Base-by-base conservation (phyloP, 331 rosid species). In the Erythrophleum ivorense region DNA sequence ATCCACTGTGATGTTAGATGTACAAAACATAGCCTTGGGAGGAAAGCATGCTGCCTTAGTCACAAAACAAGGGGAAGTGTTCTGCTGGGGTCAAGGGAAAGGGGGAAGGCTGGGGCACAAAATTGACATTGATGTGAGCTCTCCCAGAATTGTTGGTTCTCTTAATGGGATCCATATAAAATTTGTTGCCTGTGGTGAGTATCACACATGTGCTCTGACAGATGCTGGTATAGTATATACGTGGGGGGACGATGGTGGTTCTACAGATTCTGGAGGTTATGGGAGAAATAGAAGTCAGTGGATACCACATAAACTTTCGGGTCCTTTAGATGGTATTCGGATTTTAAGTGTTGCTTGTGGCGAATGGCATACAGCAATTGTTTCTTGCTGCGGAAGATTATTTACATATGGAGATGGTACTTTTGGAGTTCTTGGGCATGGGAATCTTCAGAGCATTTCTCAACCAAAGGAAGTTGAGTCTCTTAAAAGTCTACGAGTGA, bases 351-450 rank as follows among this genome's bases (percentile, higher is more conserved):
- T 94, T 70, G 77, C 96, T 80, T 94, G 98, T 88, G 98, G 98
- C 7, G 98, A 92, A 82, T 94, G 97, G 98, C 98, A 94, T 82
- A 87, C 91, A 0, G 96, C 98, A 0, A 78, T 92, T 66, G 90
- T 91, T 31, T 89, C 98, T 24, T 78, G 88, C 21, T 89, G 94
- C 6, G 96, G 97, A 57, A 69, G 81, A 83, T 77, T 94, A 65
- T 92, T 89, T 72, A 94, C 96, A 7, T 94, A 89, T 54, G 98
- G 98, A 78, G 98, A 94, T 57, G 98, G 98, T 66, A 91, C 94
- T n/a, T 94, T 94, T 78, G 98, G 98, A 62, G 94, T 88, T 67
- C 95, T 94, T 54, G 98, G 98, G 48, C 97, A 94, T 46, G 97
- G 97, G 19, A 79, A 91, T 84, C 83, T 84, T 18, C 73, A 63